Conservation (phyloP, 306 rosid genomes). For the Lathyrus tuberosus region DNA sequence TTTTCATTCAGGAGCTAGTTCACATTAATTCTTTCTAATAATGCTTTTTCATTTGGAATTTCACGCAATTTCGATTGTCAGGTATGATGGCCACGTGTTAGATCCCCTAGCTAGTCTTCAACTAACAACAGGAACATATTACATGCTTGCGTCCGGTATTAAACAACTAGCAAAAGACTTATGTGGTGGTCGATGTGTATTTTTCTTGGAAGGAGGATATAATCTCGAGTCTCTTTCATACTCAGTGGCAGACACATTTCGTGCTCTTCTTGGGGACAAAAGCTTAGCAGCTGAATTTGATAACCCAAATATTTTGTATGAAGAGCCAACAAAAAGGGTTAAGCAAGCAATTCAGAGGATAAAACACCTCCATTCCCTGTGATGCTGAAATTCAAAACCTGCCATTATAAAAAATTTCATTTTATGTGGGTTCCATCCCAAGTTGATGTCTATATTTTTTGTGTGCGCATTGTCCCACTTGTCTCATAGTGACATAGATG, state of each 20-base stretch:
- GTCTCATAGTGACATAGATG: conserved; percentile 33
- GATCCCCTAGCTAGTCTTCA: conserved; percentile 85
- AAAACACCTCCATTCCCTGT: conserved; percentile 62
- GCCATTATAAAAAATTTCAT: conserved; percentile 20
- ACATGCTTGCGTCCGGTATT: conserved; percentile 77
- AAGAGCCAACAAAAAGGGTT: conserved; percentile 74
- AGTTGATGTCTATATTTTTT: conserved; percentile 10
- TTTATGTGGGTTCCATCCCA: conserved; percentile 12
- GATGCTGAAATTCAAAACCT: conserved; percentile 37
- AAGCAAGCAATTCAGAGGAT: conserved; percentile 68
- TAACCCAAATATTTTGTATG: conserved; percentile 70
- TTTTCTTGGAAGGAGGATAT: conserved; percentile 94
- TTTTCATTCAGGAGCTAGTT: conserved; percentile 5
- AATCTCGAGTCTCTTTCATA: conserved; percentile 78
- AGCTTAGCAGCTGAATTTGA: conserved; percentile 83
- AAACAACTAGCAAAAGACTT: conserved; percentile 76
- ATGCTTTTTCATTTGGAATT: background rate
- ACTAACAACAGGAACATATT: conserved; percentile 87
- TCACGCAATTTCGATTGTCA: conserved; percentile 38
- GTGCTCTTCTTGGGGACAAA: conserved; percentile 78
- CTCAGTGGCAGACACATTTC: conserved; percentile 81
- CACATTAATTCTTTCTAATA: conserved; percentile 11
- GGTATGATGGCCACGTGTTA: conserved; percentile 89
- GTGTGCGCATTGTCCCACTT: conserved; percentile 19
- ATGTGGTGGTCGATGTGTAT: conserved; percentile 74